These are phyloP conservation scores for Aureobasidium sp. DNA, from an alignment of 2,329 filamentous ascomycete species.

Conservation along the genomic window DNA sequence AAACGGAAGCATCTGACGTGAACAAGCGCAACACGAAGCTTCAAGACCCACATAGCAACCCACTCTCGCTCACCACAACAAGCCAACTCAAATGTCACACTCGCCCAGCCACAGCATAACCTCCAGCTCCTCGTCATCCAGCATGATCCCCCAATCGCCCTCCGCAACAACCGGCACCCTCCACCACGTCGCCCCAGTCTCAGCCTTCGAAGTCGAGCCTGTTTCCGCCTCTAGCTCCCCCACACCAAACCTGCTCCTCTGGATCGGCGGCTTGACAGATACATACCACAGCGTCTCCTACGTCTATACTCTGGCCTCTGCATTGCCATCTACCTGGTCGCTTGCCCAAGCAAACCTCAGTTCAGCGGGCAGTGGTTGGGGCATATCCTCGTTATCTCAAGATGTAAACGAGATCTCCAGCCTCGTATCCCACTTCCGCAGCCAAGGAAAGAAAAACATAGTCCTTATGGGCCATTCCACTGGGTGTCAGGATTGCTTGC, in stretches of 20 bases:
- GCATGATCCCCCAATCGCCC: background rate
- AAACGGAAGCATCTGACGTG: background rate
- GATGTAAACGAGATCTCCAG: constrained; percentile 49
- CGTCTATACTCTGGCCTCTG: constrained; percentile 42
- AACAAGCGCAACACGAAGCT: background rate
- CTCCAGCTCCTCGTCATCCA: background rate
- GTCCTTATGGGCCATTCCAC: constrained; percentile 65
- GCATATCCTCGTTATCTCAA: constrained; percentile 43
- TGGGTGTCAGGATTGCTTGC: constrained; percentile 61
- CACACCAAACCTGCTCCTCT: constrained; percentile 44
- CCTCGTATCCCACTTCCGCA: constrained; percentile 44
- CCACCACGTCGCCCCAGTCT: constrained; percentile 37
- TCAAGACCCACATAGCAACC: background rate
- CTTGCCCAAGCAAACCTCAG: constrained; percentile 39
- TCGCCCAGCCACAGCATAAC: background rate
- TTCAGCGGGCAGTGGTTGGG: constrained; percentile 51
- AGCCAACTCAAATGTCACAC: background rate
- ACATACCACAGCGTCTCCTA: constrained; percentile 61
- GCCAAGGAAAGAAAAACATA: constrained; percentile 43
- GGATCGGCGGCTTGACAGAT: constrained; percentile 64
- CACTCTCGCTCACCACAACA: background rate
- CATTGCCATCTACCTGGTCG: constrained; percentile 44
- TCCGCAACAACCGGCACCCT: constrained; percentile 30
- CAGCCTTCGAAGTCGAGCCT: constrained; percentile 40
- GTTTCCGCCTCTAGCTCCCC: constrained; percentile 18